phyloP scores from a whole-genome alignment of 768 basidiomycete genomes.

The Boletus sp. region DNA sequence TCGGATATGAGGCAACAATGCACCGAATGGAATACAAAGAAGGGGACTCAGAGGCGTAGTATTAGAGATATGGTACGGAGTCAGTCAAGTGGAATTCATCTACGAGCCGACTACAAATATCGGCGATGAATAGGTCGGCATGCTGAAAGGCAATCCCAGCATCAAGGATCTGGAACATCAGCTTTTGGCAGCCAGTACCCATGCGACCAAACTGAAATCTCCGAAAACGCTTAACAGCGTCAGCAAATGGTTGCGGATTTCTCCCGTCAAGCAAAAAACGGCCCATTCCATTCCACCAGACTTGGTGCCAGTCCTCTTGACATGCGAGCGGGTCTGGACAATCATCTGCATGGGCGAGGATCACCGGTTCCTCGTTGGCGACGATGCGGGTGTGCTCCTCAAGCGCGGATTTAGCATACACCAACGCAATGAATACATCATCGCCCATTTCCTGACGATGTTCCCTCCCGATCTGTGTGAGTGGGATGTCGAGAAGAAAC shows the following conservation, averaged over 20 bases:
- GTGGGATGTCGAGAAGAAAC: neutral
- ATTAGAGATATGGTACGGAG: no score
- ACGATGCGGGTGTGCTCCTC: neutral
- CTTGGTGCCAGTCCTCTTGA: neutral
- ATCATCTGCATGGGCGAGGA: neutral
- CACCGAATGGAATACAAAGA: no score
- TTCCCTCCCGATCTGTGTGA: neutral
- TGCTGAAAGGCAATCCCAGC: no score
- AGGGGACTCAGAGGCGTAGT: no score
- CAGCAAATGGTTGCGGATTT: constrained; percentile 9
- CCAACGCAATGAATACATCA: neutral
- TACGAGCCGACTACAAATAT: neutral
- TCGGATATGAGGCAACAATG: neutral
- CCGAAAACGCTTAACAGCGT: constrained; percentile 10
- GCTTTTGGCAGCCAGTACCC: constrained; percentile 4
- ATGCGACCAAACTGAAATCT: constrained; percentile 16
- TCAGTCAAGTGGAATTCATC: no score
- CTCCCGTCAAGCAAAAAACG: constrained; percentile 17
- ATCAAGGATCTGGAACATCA: neutral
- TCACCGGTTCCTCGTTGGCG: neutral
- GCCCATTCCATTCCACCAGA: constrained; percentile 20
- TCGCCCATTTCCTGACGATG: neutral
- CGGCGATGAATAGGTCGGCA: neutral
- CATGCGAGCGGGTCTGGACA: neutral
- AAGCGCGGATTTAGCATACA: neutral